Conservation (phyloP, 108 stramenopile genomes). For the Schizochytrium sp. region DNA sequence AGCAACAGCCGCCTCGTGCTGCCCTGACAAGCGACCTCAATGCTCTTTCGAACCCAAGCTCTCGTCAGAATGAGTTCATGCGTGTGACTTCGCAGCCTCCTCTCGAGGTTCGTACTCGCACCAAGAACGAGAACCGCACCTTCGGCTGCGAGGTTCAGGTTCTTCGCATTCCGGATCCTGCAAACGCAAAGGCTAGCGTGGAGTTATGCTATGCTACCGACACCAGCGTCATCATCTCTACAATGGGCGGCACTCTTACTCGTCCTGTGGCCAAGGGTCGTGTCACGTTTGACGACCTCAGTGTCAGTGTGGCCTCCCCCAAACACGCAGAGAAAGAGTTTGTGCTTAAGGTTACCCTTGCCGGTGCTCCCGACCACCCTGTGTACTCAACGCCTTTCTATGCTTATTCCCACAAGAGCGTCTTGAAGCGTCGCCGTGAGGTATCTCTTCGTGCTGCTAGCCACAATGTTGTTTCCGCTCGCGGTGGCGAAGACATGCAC, state of each 20-base stretch:
- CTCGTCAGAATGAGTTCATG: constrained; percentile 29
- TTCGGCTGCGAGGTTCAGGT: constrained; percentile 46
- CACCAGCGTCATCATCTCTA: constrained; percentile 32
- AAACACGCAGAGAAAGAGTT: constrained; percentile 60
- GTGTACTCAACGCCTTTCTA: constrained; percentile 45
- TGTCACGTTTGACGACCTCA: constrained; percentile 54
- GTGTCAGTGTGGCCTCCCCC: constrained; percentile 53
- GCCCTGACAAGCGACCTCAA: constrained; percentile 48
- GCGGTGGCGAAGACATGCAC: constrained; percentile 24
- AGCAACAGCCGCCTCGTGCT: constrained; percentile 3
- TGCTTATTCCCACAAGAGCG: constrained; percentile 57
- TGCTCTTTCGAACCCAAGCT: constrained; percentile 16
- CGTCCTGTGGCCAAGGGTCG: not conserved
- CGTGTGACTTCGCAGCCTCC: constrained; percentile 44
- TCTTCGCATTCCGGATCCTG: not conserved
- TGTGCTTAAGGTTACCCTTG: constrained; percentile 1
- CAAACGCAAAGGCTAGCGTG: constrained; percentile 40
- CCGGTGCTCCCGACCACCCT: not conserved
- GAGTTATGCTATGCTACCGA: constrained; percentile 60
- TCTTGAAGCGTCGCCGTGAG: constrained; percentile 59
- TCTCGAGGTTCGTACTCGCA: constrained; percentile 43
- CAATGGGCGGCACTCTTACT: constrained; percentile 54
- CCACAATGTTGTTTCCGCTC: constrained; percentile 16
- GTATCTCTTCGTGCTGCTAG: constrained; percentile 35
- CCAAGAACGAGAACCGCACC: constrained; percentile 60